Base-by-base conservation (phyloP, 2,329 filamentous ascomycete species). In the Calcarisporium arbuscula region DNA sequence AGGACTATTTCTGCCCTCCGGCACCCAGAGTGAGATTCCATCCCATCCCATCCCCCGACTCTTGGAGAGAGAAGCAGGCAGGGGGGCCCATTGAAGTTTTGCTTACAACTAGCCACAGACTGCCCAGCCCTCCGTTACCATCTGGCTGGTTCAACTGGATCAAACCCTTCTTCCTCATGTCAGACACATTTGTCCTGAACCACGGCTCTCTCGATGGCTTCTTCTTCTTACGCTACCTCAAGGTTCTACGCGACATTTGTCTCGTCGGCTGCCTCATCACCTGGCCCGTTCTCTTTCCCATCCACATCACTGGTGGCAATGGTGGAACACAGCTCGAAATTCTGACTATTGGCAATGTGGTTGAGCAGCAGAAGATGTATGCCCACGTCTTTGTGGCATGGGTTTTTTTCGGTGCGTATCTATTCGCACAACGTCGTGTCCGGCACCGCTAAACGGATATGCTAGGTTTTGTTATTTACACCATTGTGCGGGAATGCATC, bases 191-290 rank as follows among this genome's bases (percentile, higher is more conserved):
- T 52, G 77, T 89, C 18, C 75, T 96, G 16, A 85, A 92, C 51
- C 87, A 95, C 64, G 86, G 90, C 56, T 94, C 88, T 1, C 75
- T 98, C 43, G 90, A 98, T 56, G 85, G 84, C 20, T 96, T 90
- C 59, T 78, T 96, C 33, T 87, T 94, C 57, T 70, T 96, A 19
- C 86, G 90, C 22, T 95, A 62, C 35, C 49, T 65, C 36, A 64
- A 62, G 30, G 51, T 90, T 52, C 64, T 96, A 44, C 86, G 88
- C 52, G 82, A 82, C 40, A 82, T 94, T 45, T 89, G 83, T 61
- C 74, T 96, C 29, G 81, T 90, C 8, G 92, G 92, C 38, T 85
- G 81, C 51, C 67, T 74, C 47, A 80, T 96, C 39, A 89, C 86
- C 14, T 95, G 85, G 80, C 90, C 92, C 0, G 70, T 95, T 25